A percentile compares a stretch with the other conserved stretches of the same genome.
Evolutionary conservation across 306 rosid species (phyloP).

Genomic region (Malus orientalis): DNA sequence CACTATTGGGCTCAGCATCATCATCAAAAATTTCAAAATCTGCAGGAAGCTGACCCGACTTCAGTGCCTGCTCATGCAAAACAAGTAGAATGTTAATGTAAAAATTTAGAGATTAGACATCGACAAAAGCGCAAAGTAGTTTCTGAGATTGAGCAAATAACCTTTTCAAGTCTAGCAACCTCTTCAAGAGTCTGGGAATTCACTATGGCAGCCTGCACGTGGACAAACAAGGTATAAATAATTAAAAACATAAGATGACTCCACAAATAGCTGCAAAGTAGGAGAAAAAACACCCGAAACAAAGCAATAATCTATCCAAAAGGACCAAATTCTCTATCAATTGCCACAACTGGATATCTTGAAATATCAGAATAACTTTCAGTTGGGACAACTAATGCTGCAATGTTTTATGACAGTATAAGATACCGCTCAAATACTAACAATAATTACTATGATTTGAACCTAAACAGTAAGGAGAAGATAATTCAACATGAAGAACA

Average conservation of each 20-base stretch:
- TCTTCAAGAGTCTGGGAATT: constrained; percentile 96
- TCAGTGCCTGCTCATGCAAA: constrained; percentile 60
- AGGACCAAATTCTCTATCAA: not conserved
- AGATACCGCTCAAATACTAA: not conserved
- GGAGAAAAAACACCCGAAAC: not conserved
- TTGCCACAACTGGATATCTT: not conserved
- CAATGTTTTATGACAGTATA: not conserved
- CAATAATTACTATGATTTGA: not conserved
- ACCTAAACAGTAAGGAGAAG: not conserved
- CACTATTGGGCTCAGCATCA: constrained; percentile 23
- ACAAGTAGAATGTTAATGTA: not conserved
- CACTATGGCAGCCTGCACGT: constrained; percentile 91
- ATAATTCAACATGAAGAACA: not conserved
- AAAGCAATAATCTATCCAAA: not conserved
- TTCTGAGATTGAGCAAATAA: constrained; percentile 19
- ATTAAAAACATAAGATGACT: not conserved
- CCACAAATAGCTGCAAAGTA: not conserved
- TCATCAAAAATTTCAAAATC: constrained; percentile 51
- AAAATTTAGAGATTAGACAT: not conserved
- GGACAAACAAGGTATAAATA: not conserved
- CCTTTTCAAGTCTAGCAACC: constrained; percentile 99
- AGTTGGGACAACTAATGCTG: not conserved
- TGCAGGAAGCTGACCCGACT: constrained; percentile 85
- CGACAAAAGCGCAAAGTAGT: not conserved
- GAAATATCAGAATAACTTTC: not conserved